Percentiles rank a stretch among this genome's conserved stretches.
phyloP scores from a whole-genome alignment of 306 rosid genomes.

The Cucurbita ficifolia region DNA sequence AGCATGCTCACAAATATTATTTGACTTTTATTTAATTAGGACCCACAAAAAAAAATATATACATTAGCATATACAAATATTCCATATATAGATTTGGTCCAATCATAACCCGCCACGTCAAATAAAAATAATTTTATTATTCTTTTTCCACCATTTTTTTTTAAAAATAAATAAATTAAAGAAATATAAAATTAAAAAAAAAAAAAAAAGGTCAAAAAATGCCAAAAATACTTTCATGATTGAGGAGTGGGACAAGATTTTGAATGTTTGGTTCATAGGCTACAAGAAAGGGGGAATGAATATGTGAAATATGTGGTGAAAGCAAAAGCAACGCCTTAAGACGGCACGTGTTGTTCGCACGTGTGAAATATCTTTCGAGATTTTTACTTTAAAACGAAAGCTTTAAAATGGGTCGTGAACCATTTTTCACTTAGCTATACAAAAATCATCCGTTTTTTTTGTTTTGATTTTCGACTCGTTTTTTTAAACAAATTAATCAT shows the following conservation, averaged over 20 bases:
- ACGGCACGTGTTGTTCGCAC: not conserved
- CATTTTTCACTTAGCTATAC: not conserved
- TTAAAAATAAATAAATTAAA: not conserved
- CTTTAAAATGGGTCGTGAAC: not conserved
- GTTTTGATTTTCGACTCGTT: not conserved
- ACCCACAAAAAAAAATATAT: not conserved
- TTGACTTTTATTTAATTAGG: not conserved
- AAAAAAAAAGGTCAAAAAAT: slow-evolving; percentile 7
- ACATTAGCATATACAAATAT: not conserved
- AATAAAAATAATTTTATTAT: not conserved
- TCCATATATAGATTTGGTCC: not conserved
- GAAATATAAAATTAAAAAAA: slow-evolving; percentile 21
- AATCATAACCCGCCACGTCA: not conserved
- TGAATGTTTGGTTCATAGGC: slow-evolving; percentile 3
- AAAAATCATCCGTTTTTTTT: not conserved
- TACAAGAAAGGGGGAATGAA: slow-evolving; percentile 17
- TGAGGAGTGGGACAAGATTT: not conserved
- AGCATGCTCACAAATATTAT: not conserved
- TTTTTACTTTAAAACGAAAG: not conserved
- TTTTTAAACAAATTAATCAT: not conserved
- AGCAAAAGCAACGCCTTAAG: slow-evolving; percentile 9
- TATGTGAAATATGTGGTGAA: slow-evolving; percentile 26
- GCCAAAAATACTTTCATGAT: slow-evolving; percentile 6
- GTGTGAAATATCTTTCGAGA: not conserved
- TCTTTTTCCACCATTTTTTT: not conserved